Evolutionary conservation across 148 eudicot species (phyloP), one percentile per base, ranked within the genome.

Genomic region (Nepenthes gracilis): DNA sequence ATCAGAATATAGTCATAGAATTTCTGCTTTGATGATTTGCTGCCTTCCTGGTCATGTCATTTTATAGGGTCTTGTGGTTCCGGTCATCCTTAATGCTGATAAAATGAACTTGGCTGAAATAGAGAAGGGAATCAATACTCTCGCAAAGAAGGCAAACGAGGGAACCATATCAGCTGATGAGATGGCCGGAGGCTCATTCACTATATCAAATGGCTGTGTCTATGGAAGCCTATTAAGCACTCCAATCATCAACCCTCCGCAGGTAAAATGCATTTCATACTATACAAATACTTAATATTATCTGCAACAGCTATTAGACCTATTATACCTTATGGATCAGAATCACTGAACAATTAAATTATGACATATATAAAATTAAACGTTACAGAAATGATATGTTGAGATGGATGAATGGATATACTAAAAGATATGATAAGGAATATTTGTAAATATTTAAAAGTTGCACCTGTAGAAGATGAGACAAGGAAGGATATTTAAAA

Each of bases 201-300:
- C 98, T 37, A 86, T 93, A 70, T 93, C 99, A 2, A 86, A 93
- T 71, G 99, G 97, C 33, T 97, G 97, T 68, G 99, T 89, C 50
- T 93, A 93, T 72, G 99, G 99, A 75, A 93, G 99, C 73, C 86
- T 93, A 64, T 64, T 93, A 67, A 93, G 99, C 61, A 93, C 99
- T 14, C 99, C 99, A 36, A 86, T 93, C 62, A 89, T 89, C 69
- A 93, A 89, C 65, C 99, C 99, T 53, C 97, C 99, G 60, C 99
- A 93, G 95, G 99, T 86, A 67, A n/a, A 37, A 51, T 6, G 35
- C 49, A 43, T 56, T 55, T 32, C 38, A 33, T 36, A 35, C 6
- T 36, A 23, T 47, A 36, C 40, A 47, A 3, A 49, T 49, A 45
- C 23, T 45, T 5, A 23, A 23, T 23, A 23, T 0, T 23, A 23